Conservation (phyloP, 495 filamentous ascomycete species). For the Penicillium chermesinum region DNA sequence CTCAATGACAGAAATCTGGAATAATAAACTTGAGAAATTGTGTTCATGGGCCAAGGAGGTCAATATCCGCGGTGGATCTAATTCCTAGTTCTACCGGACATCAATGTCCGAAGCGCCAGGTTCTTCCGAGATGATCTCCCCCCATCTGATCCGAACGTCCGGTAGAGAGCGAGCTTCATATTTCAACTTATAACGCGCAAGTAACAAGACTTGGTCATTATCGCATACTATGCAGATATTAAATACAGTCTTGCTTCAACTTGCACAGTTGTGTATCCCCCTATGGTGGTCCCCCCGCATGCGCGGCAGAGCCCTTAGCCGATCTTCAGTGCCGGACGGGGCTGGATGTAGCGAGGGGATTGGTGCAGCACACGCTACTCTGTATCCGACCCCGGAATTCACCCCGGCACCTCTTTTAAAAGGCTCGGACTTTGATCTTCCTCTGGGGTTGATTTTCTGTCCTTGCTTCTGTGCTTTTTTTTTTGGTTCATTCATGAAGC, state of each 20-base stretch:
- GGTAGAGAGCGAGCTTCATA: no score
- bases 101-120: background rate
- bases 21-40: no score
- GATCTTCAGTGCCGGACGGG: constrained; percentile 38
- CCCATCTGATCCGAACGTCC: background rate
- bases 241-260: no score
- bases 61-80: no score
- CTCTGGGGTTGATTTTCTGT: constrained; percentile 11
- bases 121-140: background rate
- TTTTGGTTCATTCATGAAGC: background rate
- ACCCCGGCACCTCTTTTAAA: constrained; percentile 26
- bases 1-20: no score
- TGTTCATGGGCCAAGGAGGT: no score
- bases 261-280: background rate
- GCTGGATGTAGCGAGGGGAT: no score
- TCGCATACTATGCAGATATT: no score
- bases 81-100: no score
- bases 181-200: no score
- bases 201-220: no score
- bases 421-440: constrained; percentile 9
- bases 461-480: background rate
- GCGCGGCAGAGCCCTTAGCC: constrained; percentile 41
- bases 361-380: constrained; percentile 13
- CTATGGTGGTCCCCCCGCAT: constrained; percentile 9
- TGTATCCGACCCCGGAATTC: constrained; percentile 34